Conservation (phyloP, 352 stramenopile species). For the Globisporangium apiculatum region DNA sequence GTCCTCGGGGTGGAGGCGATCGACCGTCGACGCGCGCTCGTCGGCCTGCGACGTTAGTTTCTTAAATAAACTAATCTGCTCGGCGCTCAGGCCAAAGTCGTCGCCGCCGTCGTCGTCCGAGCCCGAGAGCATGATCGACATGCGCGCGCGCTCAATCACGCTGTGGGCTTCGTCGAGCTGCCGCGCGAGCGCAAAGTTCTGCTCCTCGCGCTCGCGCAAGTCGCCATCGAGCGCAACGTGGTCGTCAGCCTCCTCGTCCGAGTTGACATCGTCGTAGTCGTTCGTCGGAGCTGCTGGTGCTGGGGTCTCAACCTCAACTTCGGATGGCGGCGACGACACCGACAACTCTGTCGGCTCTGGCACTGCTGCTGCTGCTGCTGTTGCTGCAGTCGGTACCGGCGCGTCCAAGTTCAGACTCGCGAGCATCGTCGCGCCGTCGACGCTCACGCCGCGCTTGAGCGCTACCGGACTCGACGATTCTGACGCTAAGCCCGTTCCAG, state of each 20-base stretch:
- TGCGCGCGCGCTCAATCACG: slow-evolving; percentile 74
- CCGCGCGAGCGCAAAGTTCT: slow-evolving; percentile 79
- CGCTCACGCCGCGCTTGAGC: slow-evolving; percentile 36
- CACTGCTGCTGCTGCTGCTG: slow-evolving; percentile 13
- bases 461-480: slow-evolving; percentile 7
- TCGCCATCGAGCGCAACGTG: slow-evolving; percentile 72
- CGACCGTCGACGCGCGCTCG: slow-evolving; percentile 81
- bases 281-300: slow-evolving; percentile 16
- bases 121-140: slow-evolving; percentile 82
- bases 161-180: slow-evolving; percentile 80
- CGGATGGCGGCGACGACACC: no score
- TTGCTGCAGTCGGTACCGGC: slow-evolving; percentile 14
- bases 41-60: slow-evolving; percentile 85
- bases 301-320: no score
- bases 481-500: background rate
- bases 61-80: slow-evolving; percentile 90
- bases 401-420: slow-evolving; percentile 11
- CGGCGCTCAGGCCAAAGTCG: slow-evolving; percentile 55
- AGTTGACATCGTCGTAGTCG: slow-evolving; percentile 77
- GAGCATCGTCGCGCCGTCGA: slow-evolving; percentile 14
- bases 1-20: slow-evolving; percentile 68
- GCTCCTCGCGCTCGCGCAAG: slow-evolving; percentile 70
- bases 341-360: no score
- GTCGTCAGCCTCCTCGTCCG: slow-evolving; percentile 75
- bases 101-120: slow-evolving; percentile 63